A percentile compares a stretch with the other conserved stretches of the same genome.
Evolutionary conservation across 352 stramenopile species (phyloP).

Genomic region (Phytophthora crassamura): DNA sequence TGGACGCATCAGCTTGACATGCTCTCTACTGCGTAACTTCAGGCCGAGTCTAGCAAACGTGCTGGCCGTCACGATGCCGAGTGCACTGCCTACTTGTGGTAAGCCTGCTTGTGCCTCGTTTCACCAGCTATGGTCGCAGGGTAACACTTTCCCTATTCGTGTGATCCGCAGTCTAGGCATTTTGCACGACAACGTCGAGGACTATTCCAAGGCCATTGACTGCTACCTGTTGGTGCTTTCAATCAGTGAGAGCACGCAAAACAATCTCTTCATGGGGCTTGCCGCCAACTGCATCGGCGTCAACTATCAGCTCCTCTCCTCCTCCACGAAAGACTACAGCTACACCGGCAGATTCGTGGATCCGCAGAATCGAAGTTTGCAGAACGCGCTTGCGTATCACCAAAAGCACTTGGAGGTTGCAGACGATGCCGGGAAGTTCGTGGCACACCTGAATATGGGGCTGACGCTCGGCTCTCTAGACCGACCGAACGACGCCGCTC

Average conservation of each 20-base stretch:
- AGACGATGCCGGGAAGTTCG: slow-evolving; percentile 88
- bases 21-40: neutral
- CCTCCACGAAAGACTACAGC: slow-evolving; percentile 57
- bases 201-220: slow-evolving; percentile 86
- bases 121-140: neutral
- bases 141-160: neutral
- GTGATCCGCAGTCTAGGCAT: slow-evolving; percentile 67
- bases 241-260: slow-evolving; percentile 84
- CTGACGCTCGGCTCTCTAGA: slow-evolving; percentile 78
- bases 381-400: slow-evolving; percentile 69
- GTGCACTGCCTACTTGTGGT: slow-evolving; percentile 85
- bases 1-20: too few relatives aligned
- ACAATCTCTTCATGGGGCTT: slow-evolving; percentile 76
- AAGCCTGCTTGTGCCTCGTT: slow-evolving; percentile 3
- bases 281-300: slow-evolving; percentile 91
- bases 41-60: slow-evolving; percentile 86
- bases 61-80: slow-evolving; percentile 84
- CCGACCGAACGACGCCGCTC: slow-evolving; percentile 72
- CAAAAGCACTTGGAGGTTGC: slow-evolving; percentile 79
- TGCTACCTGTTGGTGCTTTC: slow-evolving; percentile 87
- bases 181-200: slow-evolving; percentile 88
- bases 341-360: slow-evolving; percentile 84
- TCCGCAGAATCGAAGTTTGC: slow-evolving; percentile 49
- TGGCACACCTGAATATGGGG: slow-evolving; percentile 88
- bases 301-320: slow-evolving; percentile 84